Base-by-base conservation (phyloP, 1,139 yeast genomes). In the Debaryomyces psychrophilus region DNA sequence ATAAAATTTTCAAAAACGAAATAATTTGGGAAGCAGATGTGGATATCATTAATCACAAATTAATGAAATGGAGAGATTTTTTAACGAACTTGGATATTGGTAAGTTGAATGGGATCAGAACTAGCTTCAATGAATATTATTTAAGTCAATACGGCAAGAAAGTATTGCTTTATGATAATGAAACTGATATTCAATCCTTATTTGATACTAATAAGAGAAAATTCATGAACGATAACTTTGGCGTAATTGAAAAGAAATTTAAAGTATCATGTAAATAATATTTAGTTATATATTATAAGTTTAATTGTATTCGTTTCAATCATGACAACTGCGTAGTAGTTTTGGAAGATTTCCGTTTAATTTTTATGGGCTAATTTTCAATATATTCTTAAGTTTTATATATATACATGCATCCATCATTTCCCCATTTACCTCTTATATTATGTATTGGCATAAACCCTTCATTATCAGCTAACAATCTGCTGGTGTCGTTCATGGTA, bases 391-490 rank as follows among this genome's bases (percentile, higher is more conserved):
- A 35, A 22, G 17, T 6, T 12, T 33, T 50, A 45, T 46, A 51
- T 48, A 73, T 70, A 58, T 83, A 87, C 54, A 86, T 77, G 58
- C 93, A 85, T 1, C 93, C 92, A 62, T 87, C 95, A 38, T 65
- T 71, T 8, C 90, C 93, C 77, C 85, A 85, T 38, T 71, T 69
- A 0, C 89, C 92, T 33, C 57, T 60, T 2, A 83, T 57, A 35
- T 57, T 66, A 0, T 77, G 75, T 8, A 85, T 62, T 2, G 81
- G 79, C 79, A 82, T 80, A 70, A 85, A 83, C 5, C 89, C 87
- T 47, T 84, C 87, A 17, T 77, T 75, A 26, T 54, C 47, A 69
- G 76, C 41, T 71, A 48, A 49, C 8, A 47, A 52, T 4, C 36
- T 28, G 40, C 55, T 53, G 12, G 54, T 54, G 15, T 50, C 52